Evolutionary conservation across 495 filamentous ascomycete genomes (phyloP).

Genomic region (Emericellopsis terricola): DNA sequence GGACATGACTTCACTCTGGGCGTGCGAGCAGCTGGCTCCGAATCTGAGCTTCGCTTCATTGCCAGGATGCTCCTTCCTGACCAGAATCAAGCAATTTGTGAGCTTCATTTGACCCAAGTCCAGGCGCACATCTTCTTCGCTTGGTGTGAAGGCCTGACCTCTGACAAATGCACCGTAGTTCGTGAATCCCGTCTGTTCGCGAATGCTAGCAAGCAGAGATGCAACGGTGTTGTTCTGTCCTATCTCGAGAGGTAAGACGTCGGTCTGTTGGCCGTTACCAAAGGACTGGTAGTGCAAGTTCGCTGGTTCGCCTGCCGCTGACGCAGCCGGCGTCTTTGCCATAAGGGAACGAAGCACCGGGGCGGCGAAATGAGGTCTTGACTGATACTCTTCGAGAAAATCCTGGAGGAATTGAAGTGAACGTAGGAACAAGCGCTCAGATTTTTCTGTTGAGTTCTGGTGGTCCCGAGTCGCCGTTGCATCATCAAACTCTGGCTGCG

Average conservation of each 20-base stretch:
- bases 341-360: constrained; percentile 28
- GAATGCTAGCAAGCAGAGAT: constrained; percentile 44
- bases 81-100: constrained; percentile 43
- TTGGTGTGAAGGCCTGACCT: constrained; percentile 27
- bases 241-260: constrained; percentile 38
- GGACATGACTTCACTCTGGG: constrained; percentile 61
- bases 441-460: too few relatives aligned
- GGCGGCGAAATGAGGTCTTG: constrained; percentile 26
- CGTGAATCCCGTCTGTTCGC: constrained; percentile 49
- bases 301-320: constrained; percentile 39
- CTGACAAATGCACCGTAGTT: constrained; percentile 40
- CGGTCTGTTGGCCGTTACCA: constrained; percentile 35
- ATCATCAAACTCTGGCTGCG: too few relatives aligned
- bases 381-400: constrained; percentile 27
- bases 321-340: constrained; percentile 15
- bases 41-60: constrained; percentile 14
- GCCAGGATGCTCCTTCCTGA: constrained; percentile 19
- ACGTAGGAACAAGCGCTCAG: constrained; percentile 46
- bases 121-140: constrained; percentile 27
- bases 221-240: constrained; percentile 52
- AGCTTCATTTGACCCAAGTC: constrained; percentile 40
- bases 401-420: constrained; percentile 35
- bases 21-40: constrained; percentile 24
- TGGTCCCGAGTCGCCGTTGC: too few relatives aligned
- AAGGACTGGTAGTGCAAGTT: constrained; percentile 59